Conservation (phyloP, 2,329 filamentous ascomycete genomes). For the Drechslera avenae region DNA sequence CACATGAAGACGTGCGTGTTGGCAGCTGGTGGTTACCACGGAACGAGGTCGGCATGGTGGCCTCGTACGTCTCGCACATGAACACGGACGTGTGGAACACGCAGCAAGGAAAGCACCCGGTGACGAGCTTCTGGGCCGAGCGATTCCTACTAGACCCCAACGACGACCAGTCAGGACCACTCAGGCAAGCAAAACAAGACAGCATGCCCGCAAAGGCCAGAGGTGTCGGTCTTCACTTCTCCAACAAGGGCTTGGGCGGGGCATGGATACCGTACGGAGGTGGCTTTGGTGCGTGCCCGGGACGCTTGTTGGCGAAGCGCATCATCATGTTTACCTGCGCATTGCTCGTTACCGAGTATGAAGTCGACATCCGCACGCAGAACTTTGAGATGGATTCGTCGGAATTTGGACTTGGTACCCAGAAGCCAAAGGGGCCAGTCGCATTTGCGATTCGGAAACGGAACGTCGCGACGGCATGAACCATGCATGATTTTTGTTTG, state of each 20-base stretch:
- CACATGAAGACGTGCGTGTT: slow-evolving; percentile 11
- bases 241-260: not conserved
- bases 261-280: slow-evolving; percentile 2
- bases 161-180: not conserved
- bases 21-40: slow-evolving; percentile 28
- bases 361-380: not conserved
- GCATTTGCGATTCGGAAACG: not conserved
- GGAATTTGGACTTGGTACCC: not conserved
- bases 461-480: not conserved
- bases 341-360: not conserved
- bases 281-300: not conserved
- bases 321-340: not conserved
- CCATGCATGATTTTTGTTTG: too few species aligned
- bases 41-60: slow-evolving; percentile 29
- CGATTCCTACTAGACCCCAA: slow-evolving; percentile 26
- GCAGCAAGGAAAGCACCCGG: slow-evolving; percentile 26
- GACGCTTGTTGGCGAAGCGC: not conserved
- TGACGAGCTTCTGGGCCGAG: slow-evolving; percentile 45
- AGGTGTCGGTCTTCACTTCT: not conserved
- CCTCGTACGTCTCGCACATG: slow-evolving; percentile 30
- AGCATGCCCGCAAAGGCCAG: not conserved
- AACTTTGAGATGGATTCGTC: slow-evolving; percentile 1
- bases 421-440: not conserved
- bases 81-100: slow-evolving; percentile 43
- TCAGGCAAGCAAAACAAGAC: not conserved